A percentile compares a stretch with the other conserved stretches of the same genome.
phyloP scores from a whole-genome alignment of 768 basidiomycete species.

The Psilocybe azurescens region DNA sequence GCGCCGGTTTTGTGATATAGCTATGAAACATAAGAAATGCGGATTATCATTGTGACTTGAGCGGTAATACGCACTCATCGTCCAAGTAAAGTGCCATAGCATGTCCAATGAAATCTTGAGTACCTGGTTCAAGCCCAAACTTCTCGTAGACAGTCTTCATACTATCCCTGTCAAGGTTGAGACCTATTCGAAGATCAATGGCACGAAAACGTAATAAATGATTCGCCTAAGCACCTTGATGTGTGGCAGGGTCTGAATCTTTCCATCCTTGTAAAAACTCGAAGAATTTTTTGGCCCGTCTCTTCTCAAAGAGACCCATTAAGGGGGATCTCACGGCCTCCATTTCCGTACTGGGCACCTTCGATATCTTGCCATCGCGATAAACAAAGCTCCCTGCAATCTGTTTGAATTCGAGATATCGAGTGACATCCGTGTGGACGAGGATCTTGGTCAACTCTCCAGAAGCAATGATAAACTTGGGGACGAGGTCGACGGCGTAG shows the following conservation, averaged over 20 bases:
- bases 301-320: constrained; percentile 99
- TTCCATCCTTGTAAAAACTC: constrained; percentile 95
- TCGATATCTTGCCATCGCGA: constrained; percentile 94
- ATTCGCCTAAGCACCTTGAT: constrained; percentile 69
- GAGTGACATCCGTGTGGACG: constrained; percentile 97
- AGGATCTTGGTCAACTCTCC: constrained; percentile 98
- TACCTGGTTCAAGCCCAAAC: constrained; percentile 95
- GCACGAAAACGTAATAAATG: not conserved
- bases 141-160: constrained; percentile 98
- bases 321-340: constrained; percentile 94
- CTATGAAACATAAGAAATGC: constrained; percentile 44
- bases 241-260: constrained; percentile 94
- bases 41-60: not conserved
- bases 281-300: constrained; percentile 98
- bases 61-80: constrained; percentile 76
- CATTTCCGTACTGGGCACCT: constrained; percentile 97
- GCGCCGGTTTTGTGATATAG: constrained; percentile 92
- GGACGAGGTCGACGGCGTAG: constrained; percentile 97
- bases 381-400: constrained; percentile 99
- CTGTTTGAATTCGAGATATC: constrained; percentile 99
- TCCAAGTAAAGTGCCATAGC: constrained; percentile 99
- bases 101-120: constrained; percentile 99
- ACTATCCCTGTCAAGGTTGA: constrained; percentile 87
- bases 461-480: constrained; percentile 99
- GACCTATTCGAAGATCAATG: constrained; percentile 49